Percentiles rank a stretch among this genome's conserved stretches.
Conservation (phyloP, 1,284 basidiomycete genomes). For the Austropuccinia psidii region DNA sequence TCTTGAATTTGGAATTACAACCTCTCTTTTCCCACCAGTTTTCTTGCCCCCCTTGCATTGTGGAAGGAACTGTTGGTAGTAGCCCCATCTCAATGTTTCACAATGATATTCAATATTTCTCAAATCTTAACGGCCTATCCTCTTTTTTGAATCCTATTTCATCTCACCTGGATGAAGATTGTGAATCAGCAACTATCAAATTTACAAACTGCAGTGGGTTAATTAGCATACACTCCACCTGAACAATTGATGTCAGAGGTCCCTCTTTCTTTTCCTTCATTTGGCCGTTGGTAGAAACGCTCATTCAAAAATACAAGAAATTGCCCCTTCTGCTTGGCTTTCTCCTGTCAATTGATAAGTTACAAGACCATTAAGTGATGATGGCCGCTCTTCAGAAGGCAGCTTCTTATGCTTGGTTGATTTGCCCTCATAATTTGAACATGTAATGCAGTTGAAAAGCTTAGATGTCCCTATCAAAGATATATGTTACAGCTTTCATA, state of each 20-base stretch:
- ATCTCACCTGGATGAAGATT: slow-evolving; percentile 58
- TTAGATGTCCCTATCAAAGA: too few species aligned
- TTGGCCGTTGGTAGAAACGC: neutral
- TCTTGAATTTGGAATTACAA: neutral
- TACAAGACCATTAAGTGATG: neutral
- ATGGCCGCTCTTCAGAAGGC: neutral
- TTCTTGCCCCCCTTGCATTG: slow-evolving; percentile 1
- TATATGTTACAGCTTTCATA: too few species aligned
- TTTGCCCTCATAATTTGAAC: too few species aligned
- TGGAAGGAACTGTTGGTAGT: neutral
- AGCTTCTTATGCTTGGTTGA: too few species aligned
- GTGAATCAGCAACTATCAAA: slow-evolving; percentile 47
- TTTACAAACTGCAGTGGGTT: slow-evolving; percentile 63
- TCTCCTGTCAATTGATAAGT: neutral
- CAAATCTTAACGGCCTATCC: neutral
- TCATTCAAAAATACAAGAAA: slow-evolving; percentile 12
- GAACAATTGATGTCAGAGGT: slow-evolving; percentile 57
- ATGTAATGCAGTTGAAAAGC: too few species aligned
- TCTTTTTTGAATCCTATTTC: slow-evolving; percentile 48
- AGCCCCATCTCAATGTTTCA: neutral
- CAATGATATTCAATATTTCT: neutral
- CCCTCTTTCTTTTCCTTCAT: slow-evolving; percentile 53
- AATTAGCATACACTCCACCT: slow-evolving; percentile 79
- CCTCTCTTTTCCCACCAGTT: slow-evolving; percentile 19
- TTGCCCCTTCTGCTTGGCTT: slow-evolving; percentile 5